Conservation (phyloP, 2,329 filamentous ascomycete species). For the Apiospora kogelbergensis region DNA sequence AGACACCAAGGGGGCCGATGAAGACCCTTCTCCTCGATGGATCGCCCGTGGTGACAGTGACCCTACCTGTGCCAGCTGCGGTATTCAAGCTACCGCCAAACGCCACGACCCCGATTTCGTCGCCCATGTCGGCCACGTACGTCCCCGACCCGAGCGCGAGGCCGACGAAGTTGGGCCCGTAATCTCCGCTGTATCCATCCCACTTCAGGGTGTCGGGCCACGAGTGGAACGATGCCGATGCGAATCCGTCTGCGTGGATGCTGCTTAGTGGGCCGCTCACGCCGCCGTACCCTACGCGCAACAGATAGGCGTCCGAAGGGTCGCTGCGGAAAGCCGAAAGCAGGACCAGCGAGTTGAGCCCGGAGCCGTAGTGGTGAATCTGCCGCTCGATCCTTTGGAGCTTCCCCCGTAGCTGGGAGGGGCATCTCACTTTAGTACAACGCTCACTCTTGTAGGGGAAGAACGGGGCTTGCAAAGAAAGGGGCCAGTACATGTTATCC, state of each 20-base stretch:
- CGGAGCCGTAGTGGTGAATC: slow-evolving; percentile 62
- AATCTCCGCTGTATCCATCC: slow-evolving; percentile 59
- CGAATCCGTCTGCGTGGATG: slow-evolving; percentile 55
- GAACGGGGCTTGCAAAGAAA: not conserved
- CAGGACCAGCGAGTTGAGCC: slow-evolving; percentile 55
- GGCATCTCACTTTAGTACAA: slow-evolving; percentile 2
- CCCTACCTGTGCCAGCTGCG: slow-evolving; percentile 8
- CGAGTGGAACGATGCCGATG: slow-evolving; percentile 55
- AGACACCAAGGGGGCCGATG: slow-evolving; percentile 44
- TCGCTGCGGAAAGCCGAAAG: slow-evolving; percentile 50
- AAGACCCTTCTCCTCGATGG: slow-evolving; percentile 48
- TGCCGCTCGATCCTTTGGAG: slow-evolving; percentile 45
- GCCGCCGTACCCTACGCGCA: slow-evolving; percentile 56
- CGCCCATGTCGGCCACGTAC: slow-evolving; percentile 41
- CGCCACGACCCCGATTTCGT: slow-evolving; percentile 43
- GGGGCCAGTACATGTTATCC: slow-evolving; percentile 47
- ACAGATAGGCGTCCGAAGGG: slow-evolving; percentile 46
- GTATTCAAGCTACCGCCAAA: not conserved
- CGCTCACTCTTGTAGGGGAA: not conserved
- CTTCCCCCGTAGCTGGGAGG: slow-evolving; percentile 40
- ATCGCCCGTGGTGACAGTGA: slow-evolving; percentile 43
- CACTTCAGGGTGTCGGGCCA: slow-evolving; percentile 55
- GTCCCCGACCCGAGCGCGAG: slow-evolving; percentile 48
- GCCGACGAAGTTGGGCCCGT: slow-evolving; percentile 55
- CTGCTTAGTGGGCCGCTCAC: slow-evolving; percentile 53